Evolutionary conservation across 371 early-diverging fungal genomes (phyloP).

Genomic region (Zychaea mexicana): DNA sequence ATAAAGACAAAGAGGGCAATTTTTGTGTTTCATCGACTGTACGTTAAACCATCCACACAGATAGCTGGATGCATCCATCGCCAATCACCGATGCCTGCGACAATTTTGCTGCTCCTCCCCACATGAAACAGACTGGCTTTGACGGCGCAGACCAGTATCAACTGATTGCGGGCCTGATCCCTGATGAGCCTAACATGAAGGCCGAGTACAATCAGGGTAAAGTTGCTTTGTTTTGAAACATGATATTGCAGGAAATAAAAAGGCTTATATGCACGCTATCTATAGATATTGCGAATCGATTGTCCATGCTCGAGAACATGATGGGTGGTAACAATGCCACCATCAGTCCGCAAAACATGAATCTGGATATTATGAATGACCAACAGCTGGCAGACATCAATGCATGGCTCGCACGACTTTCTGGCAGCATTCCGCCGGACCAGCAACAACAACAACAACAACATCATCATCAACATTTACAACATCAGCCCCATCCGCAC

Average conservation of each 20-base stretch:
- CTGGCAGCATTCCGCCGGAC: constrained; percentile 11
- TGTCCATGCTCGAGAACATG: constrained; percentile 25
- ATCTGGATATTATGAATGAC: constrained; percentile 32
- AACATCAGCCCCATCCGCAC: too few relatives aligned
- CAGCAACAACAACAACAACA: background rate
- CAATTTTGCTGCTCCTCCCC: constrained; percentile 17
- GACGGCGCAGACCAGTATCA: constrained; percentile 12
- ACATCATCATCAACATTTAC: background rate
- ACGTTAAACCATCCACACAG: background rate
- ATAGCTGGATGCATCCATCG: constrained; percentile 18
- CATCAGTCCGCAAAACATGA: constrained; percentile 22
- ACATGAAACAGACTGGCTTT: constrained; percentile 10
- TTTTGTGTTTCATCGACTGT: background rate
- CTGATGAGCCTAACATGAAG: constrained; percentile 10
- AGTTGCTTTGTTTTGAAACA: too few relatives aligned
- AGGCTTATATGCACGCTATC: background rate
- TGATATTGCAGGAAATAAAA: too few relatives aligned
- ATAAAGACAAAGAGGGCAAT: background rate
- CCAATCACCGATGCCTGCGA: constrained; percentile 30
- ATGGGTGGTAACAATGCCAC: constrained; percentile 13
- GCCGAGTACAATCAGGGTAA: constrained; percentile 27
- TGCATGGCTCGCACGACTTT: constrained; percentile 35
- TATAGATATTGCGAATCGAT: constrained; percentile 39
- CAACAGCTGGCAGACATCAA: constrained; percentile 43
- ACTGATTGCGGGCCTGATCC: constrained; percentile 19